These are phyloP conservation scores for Tritrichomonas musculus DNA, from an alignment of 208 protist genomes.

Conservation along the genomic window DNA sequence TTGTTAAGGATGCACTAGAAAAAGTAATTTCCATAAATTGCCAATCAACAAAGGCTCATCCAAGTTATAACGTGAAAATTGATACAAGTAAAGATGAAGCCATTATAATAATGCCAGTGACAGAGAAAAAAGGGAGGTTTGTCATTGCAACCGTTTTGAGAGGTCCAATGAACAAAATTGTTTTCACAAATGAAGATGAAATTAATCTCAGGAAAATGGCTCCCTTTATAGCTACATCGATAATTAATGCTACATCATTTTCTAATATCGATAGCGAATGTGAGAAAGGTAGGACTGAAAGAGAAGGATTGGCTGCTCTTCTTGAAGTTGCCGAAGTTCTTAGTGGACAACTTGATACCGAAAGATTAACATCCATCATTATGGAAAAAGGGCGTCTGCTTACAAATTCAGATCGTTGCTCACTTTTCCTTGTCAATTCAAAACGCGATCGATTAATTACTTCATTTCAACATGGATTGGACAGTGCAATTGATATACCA, in stretches of 20 bases:
- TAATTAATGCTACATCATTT: not conserved
- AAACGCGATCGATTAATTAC: not conserved
- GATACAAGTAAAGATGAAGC: not conserved
- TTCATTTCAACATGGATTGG: not conserved
- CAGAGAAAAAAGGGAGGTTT: not conserved
- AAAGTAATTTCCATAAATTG: not conserved
- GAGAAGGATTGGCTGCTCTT: not conserved
- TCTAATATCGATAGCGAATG: not conserved
- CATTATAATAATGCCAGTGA: not conserved
- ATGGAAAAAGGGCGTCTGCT: not conserved
- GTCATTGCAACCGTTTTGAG: not conserved
- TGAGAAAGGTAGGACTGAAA: not conserved
- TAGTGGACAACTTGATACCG: not conserved
- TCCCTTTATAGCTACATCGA: not conserved
- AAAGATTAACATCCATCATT: not conserved
- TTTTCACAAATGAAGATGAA: not conserved
- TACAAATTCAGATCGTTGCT: not conserved
- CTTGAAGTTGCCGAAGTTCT: not conserved
- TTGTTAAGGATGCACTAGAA: not conserved
- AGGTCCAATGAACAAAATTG: not conserved
- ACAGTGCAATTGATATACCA: not conserved
- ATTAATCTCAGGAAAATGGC: not conserved
- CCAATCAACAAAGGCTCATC: not conserved
- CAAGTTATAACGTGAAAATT: not conserved
- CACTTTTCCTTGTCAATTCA: not conserved